A percentile compares a stretch with the other conserved stretches of the same genome.
Evolutionary conservation across 2,329 filamentous ascomycete genomes (phyloP).

Genomic region (Pseudocercospora vitis): DNA sequence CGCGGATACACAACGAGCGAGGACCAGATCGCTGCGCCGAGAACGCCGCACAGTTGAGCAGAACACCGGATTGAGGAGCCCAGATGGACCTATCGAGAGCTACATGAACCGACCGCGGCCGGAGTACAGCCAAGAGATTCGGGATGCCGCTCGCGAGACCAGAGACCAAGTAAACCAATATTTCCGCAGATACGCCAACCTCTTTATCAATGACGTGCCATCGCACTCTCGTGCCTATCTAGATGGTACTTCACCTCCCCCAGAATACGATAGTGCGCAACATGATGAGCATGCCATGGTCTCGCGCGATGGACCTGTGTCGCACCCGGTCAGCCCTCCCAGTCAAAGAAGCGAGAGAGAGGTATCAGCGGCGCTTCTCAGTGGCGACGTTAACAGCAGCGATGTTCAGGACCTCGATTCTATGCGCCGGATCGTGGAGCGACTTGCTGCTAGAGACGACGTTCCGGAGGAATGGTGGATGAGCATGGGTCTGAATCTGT

Average conservation of each 20-base stretch:
- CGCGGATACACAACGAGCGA: slow-evolving; percentile 2
- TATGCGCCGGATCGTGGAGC: slow-evolving; percentile 71
- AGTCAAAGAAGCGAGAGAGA: slow-evolving; percentile 26
- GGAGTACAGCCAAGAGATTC: slow-evolving; percentile 20
- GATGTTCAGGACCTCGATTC: slow-evolving; percentile 52
- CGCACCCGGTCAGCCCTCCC: slow-evolving; percentile 34
- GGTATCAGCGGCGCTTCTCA: slow-evolving; percentile 27
- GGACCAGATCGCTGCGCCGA: background rate
- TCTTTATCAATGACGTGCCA: slow-evolving; percentile 11
- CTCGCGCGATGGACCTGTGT: slow-evolving; percentile 28
- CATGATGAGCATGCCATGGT: slow-evolving; percentile 26
- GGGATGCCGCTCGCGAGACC: slow-evolving; percentile 21
- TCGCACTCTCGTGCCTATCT: no score
- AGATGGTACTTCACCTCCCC: slow-evolving; percentile 29
- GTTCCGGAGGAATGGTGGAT: slow-evolving; percentile 82
- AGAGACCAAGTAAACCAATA: slow-evolving; percentile 27
- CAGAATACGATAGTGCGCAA: slow-evolving; percentile 26
- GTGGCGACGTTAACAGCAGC: slow-evolving; percentile 14
- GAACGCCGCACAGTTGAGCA: background rate
- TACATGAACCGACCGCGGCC: background rate
- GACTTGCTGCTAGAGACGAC: slow-evolving; percentile 68
- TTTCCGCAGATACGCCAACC: slow-evolving; percentile 28
- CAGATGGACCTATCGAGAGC: background rate
- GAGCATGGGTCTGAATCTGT: slow-evolving; percentile 43
- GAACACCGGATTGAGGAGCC: background rate